Evolutionary conservation across 1,284 basidiomycete species (phyloP).

Genomic region (Hypsizygus ulmarius): DNA sequence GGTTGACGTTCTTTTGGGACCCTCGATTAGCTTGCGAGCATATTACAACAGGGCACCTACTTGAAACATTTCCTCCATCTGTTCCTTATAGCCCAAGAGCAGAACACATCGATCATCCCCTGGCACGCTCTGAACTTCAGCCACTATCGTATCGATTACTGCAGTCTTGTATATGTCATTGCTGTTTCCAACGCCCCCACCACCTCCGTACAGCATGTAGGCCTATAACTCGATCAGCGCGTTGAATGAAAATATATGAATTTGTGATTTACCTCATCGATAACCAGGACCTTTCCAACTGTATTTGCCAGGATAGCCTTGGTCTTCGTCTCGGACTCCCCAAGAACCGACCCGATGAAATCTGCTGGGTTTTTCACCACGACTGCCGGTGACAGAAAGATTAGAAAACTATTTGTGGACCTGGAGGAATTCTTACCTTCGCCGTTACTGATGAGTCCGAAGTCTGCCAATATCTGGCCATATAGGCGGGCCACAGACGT

Average conservation of each 20-base stretch:
- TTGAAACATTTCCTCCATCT: constrained; percentile 72
- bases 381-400: constrained; percentile 40
- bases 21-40: not conserved
- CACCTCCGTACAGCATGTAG: constrained; percentile 59
- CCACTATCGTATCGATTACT: constrained; percentile 71
- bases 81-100: constrained; percentile 58
- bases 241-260: not conserved
- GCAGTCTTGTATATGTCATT: constrained; percentile 48
- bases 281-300: constrained; percentile 62
- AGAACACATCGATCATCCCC: constrained; percentile 69
- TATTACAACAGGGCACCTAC: constrained; percentile 30
- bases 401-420: constrained; percentile 4
- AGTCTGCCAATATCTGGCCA: constrained; percentile 56
- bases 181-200: constrained; percentile 24
- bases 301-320: constrained; percentile 56
- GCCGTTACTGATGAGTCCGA: constrained; percentile 60
- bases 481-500: constrained; percentile 66
- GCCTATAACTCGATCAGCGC: constrained; percentile 39
- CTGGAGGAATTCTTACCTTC: constrained; percentile 46
- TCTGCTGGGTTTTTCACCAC: constrained; percentile 65
- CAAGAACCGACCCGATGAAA: constrained; percentile 53
- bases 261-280: constrained; percentile 52
- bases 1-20: constrained; percentile 59
- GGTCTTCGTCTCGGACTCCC: constrained; percentile 60
- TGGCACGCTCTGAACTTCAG: constrained; percentile 63